Base-by-base conservation (phyloP, 1,139 yeast species). In the Pichia sp. region DNA sequence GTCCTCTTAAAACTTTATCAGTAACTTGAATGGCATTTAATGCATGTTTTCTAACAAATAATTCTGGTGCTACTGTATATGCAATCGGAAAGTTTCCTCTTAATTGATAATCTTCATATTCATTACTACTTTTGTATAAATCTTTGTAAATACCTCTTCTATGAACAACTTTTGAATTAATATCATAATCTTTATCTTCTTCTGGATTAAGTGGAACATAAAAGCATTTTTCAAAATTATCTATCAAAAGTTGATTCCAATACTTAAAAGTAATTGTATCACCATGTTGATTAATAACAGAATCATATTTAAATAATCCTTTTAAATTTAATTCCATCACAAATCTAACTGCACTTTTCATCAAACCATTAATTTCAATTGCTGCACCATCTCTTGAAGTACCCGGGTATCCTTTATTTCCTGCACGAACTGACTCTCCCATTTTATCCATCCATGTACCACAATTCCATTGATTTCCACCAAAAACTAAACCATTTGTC, bases 391-490 rank as follows among this genome's bases (percentile, higher is more conserved):
- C 96, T 64, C 98, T 78, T 36, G 98, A 97, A 0, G 98, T 92
- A 2, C 97, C 98, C 0, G 98, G 98, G 39, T 78, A 73, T 18
- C 98, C 98, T 60, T 83, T 85, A 52, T 81, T 83, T 1, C 86
- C 85, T 0, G 98, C 97, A 51, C 68, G 72, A 45, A 68, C 79
- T 62, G 96, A 86, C 69, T 92, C 98, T 27, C 98, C 98, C 97
- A 92, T 92, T 70, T 92, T 92, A 68, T 92, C 98, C 97, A 90
- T 92, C 98, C 98, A 92, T 0, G 98, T 92, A 28, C 98, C 98
- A 70, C 98, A 92, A 62, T 92, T 92, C 65, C 70, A 78, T 64
- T 86, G 95, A 47, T 87, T 86, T 1, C 98, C 98, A 43, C 98
- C 98, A 66, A 81, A 86, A 5, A 90, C 72, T 42, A 92, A 70